Conservation (phyloP, 179 eudicot genomes). For the Kewa caespitosa region DNA sequence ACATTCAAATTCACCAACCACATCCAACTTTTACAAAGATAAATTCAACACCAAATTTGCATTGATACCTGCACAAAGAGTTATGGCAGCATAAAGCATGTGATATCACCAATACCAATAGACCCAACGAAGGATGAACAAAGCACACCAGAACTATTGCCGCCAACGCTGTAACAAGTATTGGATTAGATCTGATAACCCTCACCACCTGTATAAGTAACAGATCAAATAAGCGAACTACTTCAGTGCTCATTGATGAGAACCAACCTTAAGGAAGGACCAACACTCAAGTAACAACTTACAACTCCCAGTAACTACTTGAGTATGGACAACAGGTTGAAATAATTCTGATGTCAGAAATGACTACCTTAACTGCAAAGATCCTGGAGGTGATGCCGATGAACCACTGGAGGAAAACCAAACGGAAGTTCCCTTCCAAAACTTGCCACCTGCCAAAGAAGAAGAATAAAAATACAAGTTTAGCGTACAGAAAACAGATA, state of each 20-base stretch:
- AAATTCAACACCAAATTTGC: slow-evolving; percentile 10
- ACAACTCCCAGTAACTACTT: too few species aligned
- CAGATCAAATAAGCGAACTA: slow-evolving; percentile 13
- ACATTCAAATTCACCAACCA: not conserved
- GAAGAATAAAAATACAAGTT: slow-evolving; percentile 5
- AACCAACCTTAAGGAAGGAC: not conserved
- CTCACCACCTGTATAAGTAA: slow-evolving; percentile 59
- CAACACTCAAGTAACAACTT: not conserved
- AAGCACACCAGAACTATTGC: slow-evolving; percentile 66
- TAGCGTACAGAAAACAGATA: not conserved
- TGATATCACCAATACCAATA: slow-evolving; percentile 56
- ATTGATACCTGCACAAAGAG: slow-evolving; percentile 75
- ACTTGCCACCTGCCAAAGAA: slow-evolving; percentile 62
- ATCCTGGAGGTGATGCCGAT: slow-evolving; percentile 47
- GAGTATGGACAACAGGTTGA: not conserved
- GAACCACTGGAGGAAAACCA: slow-evolving; percentile 48
- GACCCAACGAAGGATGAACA: slow-evolving; percentile 91
- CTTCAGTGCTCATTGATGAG: not conserved
- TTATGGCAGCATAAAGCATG: slow-evolving; percentile 80
- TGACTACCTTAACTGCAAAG: slow-evolving; percentile 66
- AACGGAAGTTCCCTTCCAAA: slow-evolving; percentile 49
- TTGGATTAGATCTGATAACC: slow-evolving; percentile 54
- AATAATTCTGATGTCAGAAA: not conserved
- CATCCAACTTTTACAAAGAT: not conserved
- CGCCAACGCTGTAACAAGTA: slow-evolving; percentile 49